These are phyloP conservation scores for Triadica sebifera DNA, from an alignment of 345 rosid genomes.

Conservation along the genomic window DNA sequence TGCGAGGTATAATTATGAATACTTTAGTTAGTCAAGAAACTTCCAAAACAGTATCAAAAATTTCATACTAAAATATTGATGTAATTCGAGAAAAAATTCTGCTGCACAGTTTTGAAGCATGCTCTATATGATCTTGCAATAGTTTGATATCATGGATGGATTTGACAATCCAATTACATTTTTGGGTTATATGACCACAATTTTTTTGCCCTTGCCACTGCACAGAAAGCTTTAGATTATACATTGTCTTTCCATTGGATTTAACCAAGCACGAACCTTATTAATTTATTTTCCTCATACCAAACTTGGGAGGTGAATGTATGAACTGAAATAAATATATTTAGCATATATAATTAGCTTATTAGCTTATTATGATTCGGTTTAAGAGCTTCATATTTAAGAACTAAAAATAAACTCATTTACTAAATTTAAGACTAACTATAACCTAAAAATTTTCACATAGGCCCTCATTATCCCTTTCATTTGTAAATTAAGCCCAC, in stretches of 20 bases:
- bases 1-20: background rate
- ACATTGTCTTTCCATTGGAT: background rate
- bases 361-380: too few species aligned
- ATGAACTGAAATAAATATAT: too few species aligned
- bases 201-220: background rate
- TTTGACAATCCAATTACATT: background rate
- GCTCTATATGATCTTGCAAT: background rate
- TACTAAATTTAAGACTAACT: too few species aligned
- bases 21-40: background rate
- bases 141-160: background rate
- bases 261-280: background rate
- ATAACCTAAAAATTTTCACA: background rate
- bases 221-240: background rate
- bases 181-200: background rate
- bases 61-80: background rate
- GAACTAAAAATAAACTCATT: background rate
- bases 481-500: background rate
- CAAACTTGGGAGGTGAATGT: too few species aligned
- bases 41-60: too few species aligned
- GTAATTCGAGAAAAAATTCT: background rate
- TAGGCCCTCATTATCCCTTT: background rate
- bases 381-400: background rate
- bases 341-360: too few species aligned
- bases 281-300: background rate
- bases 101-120: background rate